These are phyloP conservation scores for Komagataella ulmi DNA, from an alignment of 805 yeast genomes.

Conservation along the genomic window DNA sequence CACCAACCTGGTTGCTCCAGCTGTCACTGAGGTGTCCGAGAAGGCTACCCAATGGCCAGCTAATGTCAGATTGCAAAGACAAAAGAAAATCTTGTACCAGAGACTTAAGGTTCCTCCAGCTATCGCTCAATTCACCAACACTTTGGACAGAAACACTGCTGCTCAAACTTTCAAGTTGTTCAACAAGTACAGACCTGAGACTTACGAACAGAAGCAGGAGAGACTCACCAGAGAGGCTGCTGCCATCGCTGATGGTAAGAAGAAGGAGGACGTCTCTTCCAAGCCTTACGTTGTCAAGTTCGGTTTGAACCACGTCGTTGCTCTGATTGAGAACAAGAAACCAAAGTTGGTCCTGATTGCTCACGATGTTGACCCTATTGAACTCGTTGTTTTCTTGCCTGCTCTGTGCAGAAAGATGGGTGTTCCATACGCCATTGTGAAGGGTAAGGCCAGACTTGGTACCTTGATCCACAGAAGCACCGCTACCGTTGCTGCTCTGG, in stretches of 20 bases:
- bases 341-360: slow-evolving; percentile 95
- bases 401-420: slow-evolving; percentile 99
- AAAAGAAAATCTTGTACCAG: slow-evolving; percentile 87
- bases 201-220: slow-evolving; percentile 95
- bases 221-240: slow-evolving; percentile 98
- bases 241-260: slow-evolving; percentile 96
- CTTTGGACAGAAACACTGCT: slow-evolving; percentile 98
- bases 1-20: slow-evolving; percentile 80
- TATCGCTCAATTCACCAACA: slow-evolving; percentile 89
- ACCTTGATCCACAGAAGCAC: slow-evolving; percentile 96
- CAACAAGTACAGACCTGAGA: slow-evolving; percentile 99
- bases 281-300: slow-evolving; percentile 95
- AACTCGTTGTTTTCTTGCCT: slow-evolving; percentile 93
- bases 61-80: slow-evolving; percentile 97
- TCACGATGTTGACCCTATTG: slow-evolving; percentile 98
- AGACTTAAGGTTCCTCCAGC: slow-evolving; percentile 99
- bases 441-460: slow-evolving; percentile 98
- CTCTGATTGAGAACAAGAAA: slow-evolving; percentile 96
- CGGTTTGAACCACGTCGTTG: slow-evolving; percentile 98
- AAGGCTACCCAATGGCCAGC: slow-evolving; percentile 94
- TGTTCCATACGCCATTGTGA: slow-evolving; percentile 96
- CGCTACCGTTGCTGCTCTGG: slow-evolving; percentile 92
- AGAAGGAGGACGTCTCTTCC: slow-evolving; percentile 91
- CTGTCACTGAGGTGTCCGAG: slow-evolving; percentile 65
- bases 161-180: slow-evolving; percentile 92